Conservation (phyloP, 176 grass and related monocot genomes). For the Alloteropsis semialata region DNA sequence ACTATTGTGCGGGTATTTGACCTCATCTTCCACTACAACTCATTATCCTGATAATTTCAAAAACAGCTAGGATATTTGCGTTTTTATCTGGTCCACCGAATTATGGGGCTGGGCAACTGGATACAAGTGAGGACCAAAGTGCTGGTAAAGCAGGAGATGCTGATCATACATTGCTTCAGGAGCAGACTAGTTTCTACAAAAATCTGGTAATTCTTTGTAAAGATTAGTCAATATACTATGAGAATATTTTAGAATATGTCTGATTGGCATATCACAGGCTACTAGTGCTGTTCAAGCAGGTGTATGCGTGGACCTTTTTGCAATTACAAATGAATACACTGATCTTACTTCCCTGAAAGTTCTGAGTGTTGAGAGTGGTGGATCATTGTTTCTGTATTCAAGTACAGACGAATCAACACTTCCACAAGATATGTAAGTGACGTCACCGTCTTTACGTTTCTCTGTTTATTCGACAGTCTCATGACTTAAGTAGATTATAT, state of each 20-base stretch:
- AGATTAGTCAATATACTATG: constrained; percentile 14
- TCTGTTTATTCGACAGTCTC: background rate
- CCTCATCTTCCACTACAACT: background rate
- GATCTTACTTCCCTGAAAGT: constrained; percentile 83
- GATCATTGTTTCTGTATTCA: constrained; percentile 81
- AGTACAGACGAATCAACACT: constrained; percentile 95
- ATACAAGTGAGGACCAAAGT: constrained; percentile 65
- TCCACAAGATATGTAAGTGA: constrained; percentile 95
- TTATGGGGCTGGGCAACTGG: constrained; percentile 78
- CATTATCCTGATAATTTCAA: constrained; percentile 30
- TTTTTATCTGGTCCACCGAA: constrained; percentile 93
- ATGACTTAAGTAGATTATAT: constrained; percentile 15
- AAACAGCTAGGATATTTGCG: constrained; percentile 85
- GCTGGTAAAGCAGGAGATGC: constrained; percentile 50
- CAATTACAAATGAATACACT: constrained; percentile 93
- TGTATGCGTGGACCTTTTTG: constrained; percentile 94
- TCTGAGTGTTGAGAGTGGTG: constrained; percentile 92
- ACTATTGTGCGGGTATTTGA: background rate
- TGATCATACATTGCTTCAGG: constrained; percentile 53
- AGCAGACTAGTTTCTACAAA: constrained; percentile 81
- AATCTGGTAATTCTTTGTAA: constrained; percentile 68
- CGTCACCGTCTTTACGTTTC: constrained; percentile 1
- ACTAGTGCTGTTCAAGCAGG: constrained; percentile 96
- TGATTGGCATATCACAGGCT: constrained; percentile 82
- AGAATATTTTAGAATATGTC: constrained; percentile 46